Percentiles rank a stretch among this genome's conserved stretches.
Evolutionary conservation across 1,284 basidiomycete genomes (phyloP).

Genomic region (Peniophora sp.): DNA sequence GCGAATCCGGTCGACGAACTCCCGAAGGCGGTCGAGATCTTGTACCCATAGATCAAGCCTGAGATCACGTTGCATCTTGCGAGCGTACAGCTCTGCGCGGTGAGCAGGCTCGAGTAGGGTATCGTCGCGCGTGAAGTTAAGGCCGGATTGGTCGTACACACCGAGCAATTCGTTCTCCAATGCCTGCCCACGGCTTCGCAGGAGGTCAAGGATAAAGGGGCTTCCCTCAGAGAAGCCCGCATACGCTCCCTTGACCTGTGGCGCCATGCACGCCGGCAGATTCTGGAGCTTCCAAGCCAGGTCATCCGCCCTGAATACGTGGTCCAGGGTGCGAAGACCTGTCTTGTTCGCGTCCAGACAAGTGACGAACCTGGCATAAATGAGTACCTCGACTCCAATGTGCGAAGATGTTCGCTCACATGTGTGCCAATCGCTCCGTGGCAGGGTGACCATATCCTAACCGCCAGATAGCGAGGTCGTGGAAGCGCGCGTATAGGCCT

Average conservation of each 20-base stretch:
- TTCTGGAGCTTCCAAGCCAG: not conserved
- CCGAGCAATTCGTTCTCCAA: not conserved
- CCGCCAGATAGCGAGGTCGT: not conserved
- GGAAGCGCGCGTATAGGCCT: not conserved
- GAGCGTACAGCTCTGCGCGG: not conserved
- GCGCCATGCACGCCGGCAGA: not conserved
- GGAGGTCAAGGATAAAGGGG: not conserved
- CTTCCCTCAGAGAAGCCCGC: not conserved
- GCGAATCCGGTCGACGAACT: not conserved
- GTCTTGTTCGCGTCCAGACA: conserved; percentile 1
- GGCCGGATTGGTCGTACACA: not conserved
- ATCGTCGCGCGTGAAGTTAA: not conserved
- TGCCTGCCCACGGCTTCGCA: not conserved
- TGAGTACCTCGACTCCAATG: not conserved
- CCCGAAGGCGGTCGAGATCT: not conserved
- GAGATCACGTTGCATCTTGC: not conserved
- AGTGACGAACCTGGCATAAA: not conserved
- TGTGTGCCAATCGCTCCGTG: not conserved
- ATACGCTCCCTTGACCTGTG: not conserved
- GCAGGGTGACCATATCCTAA: not conserved
- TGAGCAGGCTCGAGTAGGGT: not conserved
- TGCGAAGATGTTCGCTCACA: not conserved
- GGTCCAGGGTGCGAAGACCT: not conserved
- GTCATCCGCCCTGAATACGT: not conserved
- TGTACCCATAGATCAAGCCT: not conserved